phyloP scores from a whole-genome alignment of 192 early-diverging fungal genomes.

The Coemansia sp. region DNA sequence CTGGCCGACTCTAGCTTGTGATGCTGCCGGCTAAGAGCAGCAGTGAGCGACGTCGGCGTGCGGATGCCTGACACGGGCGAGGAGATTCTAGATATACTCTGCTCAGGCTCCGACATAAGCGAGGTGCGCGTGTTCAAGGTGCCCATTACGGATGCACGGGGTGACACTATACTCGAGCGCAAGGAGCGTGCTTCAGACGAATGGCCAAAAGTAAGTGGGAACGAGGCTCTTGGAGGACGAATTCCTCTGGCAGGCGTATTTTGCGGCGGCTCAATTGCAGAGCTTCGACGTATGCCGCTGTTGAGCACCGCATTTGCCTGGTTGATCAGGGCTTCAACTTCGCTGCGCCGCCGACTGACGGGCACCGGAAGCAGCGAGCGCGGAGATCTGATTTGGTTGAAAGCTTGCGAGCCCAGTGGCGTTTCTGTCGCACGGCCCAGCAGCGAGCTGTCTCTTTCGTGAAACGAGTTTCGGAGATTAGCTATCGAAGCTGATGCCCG shows the following conservation, averaged over 20 bases:
- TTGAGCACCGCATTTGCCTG: conserved; percentile 49
- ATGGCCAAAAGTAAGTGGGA: conserved; percentile 20
- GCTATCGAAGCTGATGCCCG: conserved; percentile 10
- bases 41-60: conserved; percentile 3
- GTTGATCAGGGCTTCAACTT: conserved; percentile 42
- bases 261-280: background rate
- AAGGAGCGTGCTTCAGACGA: background rate
- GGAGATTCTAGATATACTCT: background rate
- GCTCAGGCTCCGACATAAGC: conserved; percentile 8
- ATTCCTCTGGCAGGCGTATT: conserved; percentile 1
- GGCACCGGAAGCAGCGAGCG: conserved; percentile 6
- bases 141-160: conserved; percentile 14
- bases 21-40: conserved; percentile 27
- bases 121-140: conserved; percentile 6
- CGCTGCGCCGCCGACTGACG: conserved; percentile 32
- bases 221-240: conserved; percentile 42
- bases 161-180: conserved; percentile 13
- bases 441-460: conserved; percentile 3
- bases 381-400: background rate
- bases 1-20: conserved; percentile 24
- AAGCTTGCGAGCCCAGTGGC: background rate
- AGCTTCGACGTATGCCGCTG: conserved; percentile 2
- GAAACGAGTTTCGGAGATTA: conserved; percentile 4
- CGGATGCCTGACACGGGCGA: conserved; percentile 12
- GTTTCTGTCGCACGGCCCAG: background rate